Conservation (phyloP, 164 flowering plant species). For the Chloranthus sessilifolius region DNA sequence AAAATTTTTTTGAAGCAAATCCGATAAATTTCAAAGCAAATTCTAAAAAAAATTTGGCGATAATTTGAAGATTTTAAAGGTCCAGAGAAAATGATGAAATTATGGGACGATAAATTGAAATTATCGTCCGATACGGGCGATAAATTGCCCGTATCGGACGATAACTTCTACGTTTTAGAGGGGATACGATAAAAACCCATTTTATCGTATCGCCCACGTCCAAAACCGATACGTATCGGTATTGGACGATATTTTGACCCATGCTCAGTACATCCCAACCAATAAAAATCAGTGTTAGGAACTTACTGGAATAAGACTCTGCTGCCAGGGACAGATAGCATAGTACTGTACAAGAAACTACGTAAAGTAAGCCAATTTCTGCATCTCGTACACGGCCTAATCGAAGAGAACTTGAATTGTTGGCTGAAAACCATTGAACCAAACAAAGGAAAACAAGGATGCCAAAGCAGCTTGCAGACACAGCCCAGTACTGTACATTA, state of each 20-base stretch:
- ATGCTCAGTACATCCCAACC: too few relatives aligned
- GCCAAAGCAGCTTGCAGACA: conserved; percentile 50
- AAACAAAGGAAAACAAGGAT: conserved; percentile 52
- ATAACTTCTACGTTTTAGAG: too few relatives aligned
- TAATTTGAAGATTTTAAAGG: too few relatives aligned
- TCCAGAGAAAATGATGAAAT: too few relatives aligned
- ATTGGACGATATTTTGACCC: not conserved
- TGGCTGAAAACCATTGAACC: conserved; percentile 13
- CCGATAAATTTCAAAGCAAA: too few relatives aligned
- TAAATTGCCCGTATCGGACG: too few relatives aligned
- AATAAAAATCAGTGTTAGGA: not conserved
- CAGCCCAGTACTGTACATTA: conserved; percentile 73
- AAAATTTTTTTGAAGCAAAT: too few relatives aligned
- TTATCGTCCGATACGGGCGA: too few relatives aligned
- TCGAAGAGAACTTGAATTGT: conserved; percentile 1
- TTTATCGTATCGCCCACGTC: too few relatives aligned
- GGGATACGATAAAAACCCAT: too few relatives aligned
- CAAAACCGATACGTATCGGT: not conserved
- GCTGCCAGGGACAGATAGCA: conserved; percentile 44
- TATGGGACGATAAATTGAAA: too few relatives aligned
- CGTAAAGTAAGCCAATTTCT: conserved; percentile 24
- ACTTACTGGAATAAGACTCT: conserved; percentile 42
- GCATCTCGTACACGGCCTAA: conserved; percentile 16
- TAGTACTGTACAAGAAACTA: conserved; percentile 24
- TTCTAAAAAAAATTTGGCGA: too few relatives aligned